Conservation (phyloP, 805 yeast genomes). For the Candida insectalens region DNA sequence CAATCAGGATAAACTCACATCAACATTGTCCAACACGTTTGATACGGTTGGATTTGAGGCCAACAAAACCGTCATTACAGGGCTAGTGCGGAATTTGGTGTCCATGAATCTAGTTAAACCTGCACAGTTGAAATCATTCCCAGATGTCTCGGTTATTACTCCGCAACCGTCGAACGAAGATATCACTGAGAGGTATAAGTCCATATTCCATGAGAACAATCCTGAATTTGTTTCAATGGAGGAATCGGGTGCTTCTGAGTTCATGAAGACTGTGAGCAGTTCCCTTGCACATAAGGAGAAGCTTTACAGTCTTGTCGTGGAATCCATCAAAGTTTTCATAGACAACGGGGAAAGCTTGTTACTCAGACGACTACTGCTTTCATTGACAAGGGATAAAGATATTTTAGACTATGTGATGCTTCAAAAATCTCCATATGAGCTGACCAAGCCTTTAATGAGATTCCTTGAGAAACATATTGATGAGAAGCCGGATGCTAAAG, state of each 20-base stretch:
- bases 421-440: slow-evolving; percentile 31
- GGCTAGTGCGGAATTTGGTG: slow-evolving; percentile 12
- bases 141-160: not conserved
- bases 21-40: slow-evolving; percentile 12
- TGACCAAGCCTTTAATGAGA: slow-evolving; percentile 35
- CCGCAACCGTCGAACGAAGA: slow-evolving; percentile 6
- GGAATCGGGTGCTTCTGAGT: slow-evolving; percentile 41
- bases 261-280: slow-evolving; percentile 36
- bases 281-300: slow-evolving; percentile 34
- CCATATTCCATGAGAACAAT: slow-evolving; percentile 26
- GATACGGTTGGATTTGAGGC: slow-evolving; percentile 9
- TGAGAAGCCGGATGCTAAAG: slow-evolving; percentile 18
- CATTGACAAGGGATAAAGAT: slow-evolving; percentile 34
- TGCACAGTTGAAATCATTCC: slow-evolving; percentile 5
- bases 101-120: slow-evolving; percentile 14
- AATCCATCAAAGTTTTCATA: slow-evolving; percentile 27
- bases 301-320: slow-evolving; percentile 27
- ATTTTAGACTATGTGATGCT: slow-evolving; percentile 35
- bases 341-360: slow-evolving; percentile 30
- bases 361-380: slow-evolving; percentile 41
- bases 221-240: slow-evolving; percentile 41
- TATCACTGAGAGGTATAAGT: slow-evolving; percentile 9
- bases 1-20: slow-evolving; percentile 20
- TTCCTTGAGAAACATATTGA: slow-evolving; percentile 37
- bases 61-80: slow-evolving; percentile 9